A percentile compares a stretch with the other conserved stretches of the same genome.
Evolutionary conservation across 805 yeast species (phyloP).

Genomic region (Candida verbasci): DNA sequence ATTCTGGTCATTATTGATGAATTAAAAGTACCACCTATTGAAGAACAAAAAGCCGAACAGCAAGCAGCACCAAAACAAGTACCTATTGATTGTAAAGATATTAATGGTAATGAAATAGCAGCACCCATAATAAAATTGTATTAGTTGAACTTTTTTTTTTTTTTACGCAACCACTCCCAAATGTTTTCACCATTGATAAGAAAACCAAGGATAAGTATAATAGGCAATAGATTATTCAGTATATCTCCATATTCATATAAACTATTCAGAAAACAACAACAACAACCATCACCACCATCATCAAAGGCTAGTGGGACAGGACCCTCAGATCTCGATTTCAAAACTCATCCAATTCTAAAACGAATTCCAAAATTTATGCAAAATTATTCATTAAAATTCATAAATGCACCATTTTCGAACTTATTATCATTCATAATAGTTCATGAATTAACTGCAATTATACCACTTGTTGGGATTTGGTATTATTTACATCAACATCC

Average conservation of each 20-base stretch:
- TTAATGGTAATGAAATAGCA: conserved; percentile 65
- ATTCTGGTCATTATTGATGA: conserved; percentile 82
- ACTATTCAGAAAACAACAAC: neutral
- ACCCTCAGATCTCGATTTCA: conserved; percentile 6
- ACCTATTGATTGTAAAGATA: conserved; percentile 52
- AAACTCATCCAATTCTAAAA: conserved; percentile 16
- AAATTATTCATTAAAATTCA: conserved; percentile 47
- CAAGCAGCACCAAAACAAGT: conserved; percentile 81
- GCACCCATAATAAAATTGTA: conserved; percentile 50
- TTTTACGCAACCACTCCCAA: neutral
- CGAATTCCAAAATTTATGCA: conserved; percentile 48
- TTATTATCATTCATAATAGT: conserved; percentile 60
- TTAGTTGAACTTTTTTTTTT: neutral
- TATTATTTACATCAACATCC: conserved; percentile 53
- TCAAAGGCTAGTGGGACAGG: too few species aligned
- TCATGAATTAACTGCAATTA: conserved; percentile 73
- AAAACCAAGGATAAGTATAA: neutral
- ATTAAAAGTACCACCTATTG: conserved; percentile 56
- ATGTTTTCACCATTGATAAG: neutral
- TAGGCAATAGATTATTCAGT: neutral
- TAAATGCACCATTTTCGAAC: conserved; percentile 56
- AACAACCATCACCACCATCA: neutral
- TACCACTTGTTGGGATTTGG: conserved; percentile 68
- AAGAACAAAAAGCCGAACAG: conserved; percentile 54
- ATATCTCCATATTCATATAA: neutral